Percentiles rank a stretch among this genome's conserved stretches.
These are phyloP conservation scores for Tetraselmis striata DNA, from an alignment of 139 green algal species.

Conservation along the genomic window DNA sequence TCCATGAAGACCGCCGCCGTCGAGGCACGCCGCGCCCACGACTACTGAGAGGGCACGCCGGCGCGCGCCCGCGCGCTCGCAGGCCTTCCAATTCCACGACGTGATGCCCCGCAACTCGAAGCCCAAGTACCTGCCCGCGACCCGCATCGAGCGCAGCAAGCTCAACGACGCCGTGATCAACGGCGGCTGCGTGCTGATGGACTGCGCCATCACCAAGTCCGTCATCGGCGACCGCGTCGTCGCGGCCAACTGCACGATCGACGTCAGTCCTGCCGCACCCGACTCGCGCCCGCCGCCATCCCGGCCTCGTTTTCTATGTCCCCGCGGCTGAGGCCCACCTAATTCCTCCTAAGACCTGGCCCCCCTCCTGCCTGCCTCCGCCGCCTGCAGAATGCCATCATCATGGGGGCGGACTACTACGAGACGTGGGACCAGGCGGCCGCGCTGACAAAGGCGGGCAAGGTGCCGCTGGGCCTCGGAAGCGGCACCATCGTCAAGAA, in stretches of 20 bases:
- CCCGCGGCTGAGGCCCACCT: too few species aligned
- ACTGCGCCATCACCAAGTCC: not conserved
- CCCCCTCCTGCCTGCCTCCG: too few species aligned
- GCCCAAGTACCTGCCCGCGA: not conserved
- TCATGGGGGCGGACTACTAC: conserved; percentile 9
- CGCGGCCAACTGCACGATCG: not conserved
- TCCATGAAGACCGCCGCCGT: too few species aligned
- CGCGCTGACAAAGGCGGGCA: conserved; percentile 1
- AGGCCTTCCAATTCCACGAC: too few species aligned
- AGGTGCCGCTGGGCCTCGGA: conserved; percentile 7
- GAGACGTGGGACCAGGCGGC: not conserved
- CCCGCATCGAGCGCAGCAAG: conserved; percentile 1
- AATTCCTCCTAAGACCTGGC: too few species aligned
- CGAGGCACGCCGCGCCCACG: too few species aligned
- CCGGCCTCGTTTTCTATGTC: too few species aligned
- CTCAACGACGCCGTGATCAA: conserved; percentile 4
- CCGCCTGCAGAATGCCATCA: not conserved
- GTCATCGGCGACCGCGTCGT: conserved; percentile 3
- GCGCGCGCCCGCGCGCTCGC: too few species aligned
- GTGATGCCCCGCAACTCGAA: not conserved
- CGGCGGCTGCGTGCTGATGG: not conserved
- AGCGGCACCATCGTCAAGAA: conserved; percentile 8
- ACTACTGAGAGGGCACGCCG: too few species aligned
- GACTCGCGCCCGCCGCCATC: too few species aligned
- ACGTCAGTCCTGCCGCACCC: too few species aligned